Evolutionary conservation across 306 rosid species (phyloP).

Genomic region (Albizia julibrissin): DNA sequence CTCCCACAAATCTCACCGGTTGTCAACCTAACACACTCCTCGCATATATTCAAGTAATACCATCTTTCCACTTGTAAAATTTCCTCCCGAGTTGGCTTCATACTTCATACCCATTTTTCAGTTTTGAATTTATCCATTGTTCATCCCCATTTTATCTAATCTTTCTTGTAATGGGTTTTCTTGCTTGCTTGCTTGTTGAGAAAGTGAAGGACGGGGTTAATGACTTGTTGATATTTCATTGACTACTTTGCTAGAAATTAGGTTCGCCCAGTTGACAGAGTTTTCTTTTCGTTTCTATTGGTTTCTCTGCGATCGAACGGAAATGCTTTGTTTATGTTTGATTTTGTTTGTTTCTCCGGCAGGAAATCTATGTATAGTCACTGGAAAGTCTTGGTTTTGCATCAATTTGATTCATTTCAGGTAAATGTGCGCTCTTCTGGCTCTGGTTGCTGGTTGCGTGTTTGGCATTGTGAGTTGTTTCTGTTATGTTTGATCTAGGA

Average conservation of each 20-base stretch:
- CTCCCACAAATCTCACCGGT: constrained; percentile 56
- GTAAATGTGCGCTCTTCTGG: constrained; percentile 36
- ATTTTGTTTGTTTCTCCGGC: constrained; percentile 15
- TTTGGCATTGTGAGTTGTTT: constrained; percentile 15
- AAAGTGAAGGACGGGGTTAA: constrained; percentile 37
- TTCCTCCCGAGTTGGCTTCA: neutral
- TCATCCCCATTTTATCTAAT: constrained; percentile 16
- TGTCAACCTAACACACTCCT: constrained; percentile 60
- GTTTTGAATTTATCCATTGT: constrained; percentile 29
- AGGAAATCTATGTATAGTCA: constrained; percentile 28
- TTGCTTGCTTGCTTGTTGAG: constrained; percentile 44
- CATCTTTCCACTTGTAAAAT: constrained; percentile 25
- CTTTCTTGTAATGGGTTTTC: constrained; percentile 15
- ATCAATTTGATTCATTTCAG: constrained; percentile 41
- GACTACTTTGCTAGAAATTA: constrained; percentile 33
- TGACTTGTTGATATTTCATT: constrained; percentile 35
- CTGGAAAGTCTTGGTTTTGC: constrained; percentile 28
- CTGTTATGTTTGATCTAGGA: constrained; percentile 24
- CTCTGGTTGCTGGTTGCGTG: neutral
- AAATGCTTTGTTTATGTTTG: constrained; percentile 7
- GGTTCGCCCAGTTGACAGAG: constrained; percentile 14
- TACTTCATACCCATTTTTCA: constrained; percentile 15
- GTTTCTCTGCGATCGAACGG: constrained; percentile 30
- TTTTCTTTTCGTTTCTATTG: constrained; percentile 19
- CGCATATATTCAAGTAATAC: constrained; percentile 17